phyloP scores from a whole-genome alignment of 2,329 filamentous ascomycete genomes.

The Alternaria triticimaculans region DNA sequence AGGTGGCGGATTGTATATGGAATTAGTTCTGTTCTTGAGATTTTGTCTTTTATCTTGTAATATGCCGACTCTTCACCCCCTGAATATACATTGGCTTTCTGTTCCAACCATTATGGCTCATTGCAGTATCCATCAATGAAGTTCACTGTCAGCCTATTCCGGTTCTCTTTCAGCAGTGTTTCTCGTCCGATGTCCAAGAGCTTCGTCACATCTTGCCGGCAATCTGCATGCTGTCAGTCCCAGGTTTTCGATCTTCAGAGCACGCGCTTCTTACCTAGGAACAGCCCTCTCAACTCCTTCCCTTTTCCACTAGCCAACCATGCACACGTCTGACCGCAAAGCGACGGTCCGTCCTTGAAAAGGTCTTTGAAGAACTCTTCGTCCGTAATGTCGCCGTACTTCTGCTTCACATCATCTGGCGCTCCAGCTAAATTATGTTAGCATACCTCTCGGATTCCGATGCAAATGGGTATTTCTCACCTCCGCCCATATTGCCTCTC shows the following conservation, averaged over 20 bases:
- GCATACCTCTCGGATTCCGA: not conserved
- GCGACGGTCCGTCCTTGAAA: slow-evolving; percentile 35
- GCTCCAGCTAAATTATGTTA: slow-evolving; percentile 24
- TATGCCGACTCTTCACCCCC: not conserved
- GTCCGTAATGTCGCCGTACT: slow-evolving; percentile 36
- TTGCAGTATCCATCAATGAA: slow-evolving; percentile 42
- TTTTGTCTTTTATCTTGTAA: not conserved
- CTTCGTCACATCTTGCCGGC: slow-evolving; percentile 36
- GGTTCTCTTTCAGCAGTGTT: slow-evolving; percentile 34
- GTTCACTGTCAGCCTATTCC: slow-evolving; percentile 37
- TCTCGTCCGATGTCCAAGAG: slow-evolving; percentile 33
- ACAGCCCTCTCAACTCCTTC: slow-evolving; percentile 36
- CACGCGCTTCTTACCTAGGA: slow-evolving; percentile 24
- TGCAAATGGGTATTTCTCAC: slow-evolving; percentile 5
- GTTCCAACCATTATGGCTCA: slow-evolving; percentile 24
- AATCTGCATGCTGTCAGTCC: slow-evolving; percentile 20
- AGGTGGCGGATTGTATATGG: not conserved
- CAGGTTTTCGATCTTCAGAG: fast-evolving
- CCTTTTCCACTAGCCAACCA: slow-evolving; percentile 37
- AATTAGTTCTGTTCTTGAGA: not conserved
- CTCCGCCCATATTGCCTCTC: slow-evolving; percentile 33
- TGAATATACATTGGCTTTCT: not conserved
- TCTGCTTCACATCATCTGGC: slow-evolving; percentile 31
- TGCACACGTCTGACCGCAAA: slow-evolving; percentile 42
- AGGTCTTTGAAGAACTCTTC: slow-evolving; percentile 33